These are phyloP conservation scores for Boletellus sp. DNA, from an alignment of 768 basidiomycete species.

Conservation along the genomic window DNA sequence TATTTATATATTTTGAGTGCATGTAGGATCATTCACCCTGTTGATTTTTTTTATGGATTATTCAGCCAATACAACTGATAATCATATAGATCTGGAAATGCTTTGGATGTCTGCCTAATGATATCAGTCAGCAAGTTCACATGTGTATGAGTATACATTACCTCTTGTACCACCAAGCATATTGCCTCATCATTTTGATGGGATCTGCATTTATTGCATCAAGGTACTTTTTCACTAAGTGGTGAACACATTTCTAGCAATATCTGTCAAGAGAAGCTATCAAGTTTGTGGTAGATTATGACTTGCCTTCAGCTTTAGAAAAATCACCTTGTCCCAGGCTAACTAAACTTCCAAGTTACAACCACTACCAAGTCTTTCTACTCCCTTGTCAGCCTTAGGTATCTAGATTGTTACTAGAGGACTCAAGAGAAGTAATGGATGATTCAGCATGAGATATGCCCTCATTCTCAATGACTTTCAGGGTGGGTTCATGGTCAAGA, in stretches of 20 bases:
- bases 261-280: not conserved
- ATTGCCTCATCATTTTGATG: not conserved
- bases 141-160: not conserved
- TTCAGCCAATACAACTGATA: not conserved
- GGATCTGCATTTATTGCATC: not conserved
- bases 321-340: not conserved
- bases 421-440: not conserved
- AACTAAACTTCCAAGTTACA: slow-evolving; percentile 6
- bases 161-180: not conserved
- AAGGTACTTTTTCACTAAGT: slow-evolving; percentile 2
- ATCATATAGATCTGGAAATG: not conserved
- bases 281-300: not conserved
- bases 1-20: too few relatives aligned
- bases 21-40: too few relatives aligned
- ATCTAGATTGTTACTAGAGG: slow-evolving; percentile 2
- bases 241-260: slow-evolving; percentile 2
- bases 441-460: not conserved
- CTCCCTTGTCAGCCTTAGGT: slow-evolving; percentile 5
- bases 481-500: too few relatives aligned
- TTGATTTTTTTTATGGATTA: too few relatives aligned
- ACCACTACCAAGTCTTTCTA: slow-evolving; percentile 3
- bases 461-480: not conserved
- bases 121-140: not conserved
- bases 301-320: not conserved
- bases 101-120: not conserved